These are phyloP conservation scores for Linnemannia schmuckeri DNA, from an alignment of 192 early-diverging fungal species.

Conservation along the genomic window DNA sequence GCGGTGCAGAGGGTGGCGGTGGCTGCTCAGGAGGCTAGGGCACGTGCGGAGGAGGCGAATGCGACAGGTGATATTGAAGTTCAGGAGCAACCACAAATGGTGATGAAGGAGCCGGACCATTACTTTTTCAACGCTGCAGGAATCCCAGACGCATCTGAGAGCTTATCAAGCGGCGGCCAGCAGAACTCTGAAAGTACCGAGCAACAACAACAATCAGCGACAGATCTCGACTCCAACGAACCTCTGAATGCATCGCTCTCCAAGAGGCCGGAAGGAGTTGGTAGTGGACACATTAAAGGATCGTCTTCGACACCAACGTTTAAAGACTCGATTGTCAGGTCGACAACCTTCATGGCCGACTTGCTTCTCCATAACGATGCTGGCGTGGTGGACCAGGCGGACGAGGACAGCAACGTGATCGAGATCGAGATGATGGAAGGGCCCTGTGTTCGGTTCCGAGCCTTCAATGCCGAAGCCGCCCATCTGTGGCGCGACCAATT, in stretches of 20 bases:
- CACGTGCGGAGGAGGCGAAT: background rate
- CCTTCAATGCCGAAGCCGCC: conserved; percentile 43
- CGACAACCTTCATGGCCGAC: conserved; percentile 30
- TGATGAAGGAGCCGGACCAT: conserved; percentile 31
- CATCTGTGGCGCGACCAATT: conserved; percentile 43
- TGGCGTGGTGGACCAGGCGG: conserved; percentile 8
- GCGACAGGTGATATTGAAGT: background rate
- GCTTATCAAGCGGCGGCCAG: background rate
- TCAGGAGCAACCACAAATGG: conserved; percentile 7
- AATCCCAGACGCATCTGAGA: background rate
- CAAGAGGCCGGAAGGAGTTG: background rate
- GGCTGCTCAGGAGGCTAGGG: conserved; percentile 11
- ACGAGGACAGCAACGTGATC: conserved; percentile 41
- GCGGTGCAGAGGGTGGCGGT: background rate
- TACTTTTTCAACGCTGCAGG: conserved; percentile 32
- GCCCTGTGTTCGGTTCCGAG: conserved; percentile 38
- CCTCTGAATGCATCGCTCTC: conserved; percentile 9
- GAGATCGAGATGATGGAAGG: conserved; percentile 50
- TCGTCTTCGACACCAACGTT: conserved; percentile 8
- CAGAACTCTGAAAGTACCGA: background rate
- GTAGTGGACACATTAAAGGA: background rate
- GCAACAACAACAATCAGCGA: conserved; percentile 3
- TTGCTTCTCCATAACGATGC: conserved; percentile 21
- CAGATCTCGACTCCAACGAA: conserved; percentile 19
- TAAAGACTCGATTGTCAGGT: conserved; percentile 12